Conservation (phyloP, 805 yeast species). For the Saturnispora ahearnii region DNA sequence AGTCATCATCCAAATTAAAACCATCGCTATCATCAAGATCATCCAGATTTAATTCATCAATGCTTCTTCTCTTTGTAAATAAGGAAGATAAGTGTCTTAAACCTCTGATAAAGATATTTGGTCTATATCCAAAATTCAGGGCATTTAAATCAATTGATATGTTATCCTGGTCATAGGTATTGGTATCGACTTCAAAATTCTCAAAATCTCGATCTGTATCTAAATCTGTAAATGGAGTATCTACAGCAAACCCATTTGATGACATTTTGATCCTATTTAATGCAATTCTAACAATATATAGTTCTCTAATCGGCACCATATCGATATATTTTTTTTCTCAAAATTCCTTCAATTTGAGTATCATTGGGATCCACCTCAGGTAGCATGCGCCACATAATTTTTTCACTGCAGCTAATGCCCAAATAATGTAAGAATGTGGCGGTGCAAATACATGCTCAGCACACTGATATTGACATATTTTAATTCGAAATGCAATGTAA, state of each 20-base stretch:
- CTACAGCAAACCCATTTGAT: slow-evolving; percentile 28
- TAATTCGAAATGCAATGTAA: no score
- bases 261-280: background rate
- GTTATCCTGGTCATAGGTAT: slow-evolving; percentile 13
- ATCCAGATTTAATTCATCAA: slow-evolving; percentile 4
- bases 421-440: no score
- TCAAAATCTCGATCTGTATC: slow-evolving; percentile 34
- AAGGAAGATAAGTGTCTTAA: background rate
- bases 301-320: background rate
- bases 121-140: slow-evolving; percentile 4
- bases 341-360: no score
- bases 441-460: no score
- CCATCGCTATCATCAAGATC: slow-evolving; percentile 6
- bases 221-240: slow-evolving; percentile 47
- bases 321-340: no score
- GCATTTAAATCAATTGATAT: slow-evolving; percentile 12
- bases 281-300: background rate
- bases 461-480: no score
- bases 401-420: no score
- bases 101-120: background rate
- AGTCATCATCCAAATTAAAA: background rate
- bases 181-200: slow-evolving; percentile 17
- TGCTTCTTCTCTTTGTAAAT: slow-evolving; percentile 9
- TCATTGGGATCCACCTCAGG: no score
- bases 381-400: no score